Base-by-base conservation (phyloP, 2,329 filamentous ascomycete species). In the Nemania diffusa region DNA sequence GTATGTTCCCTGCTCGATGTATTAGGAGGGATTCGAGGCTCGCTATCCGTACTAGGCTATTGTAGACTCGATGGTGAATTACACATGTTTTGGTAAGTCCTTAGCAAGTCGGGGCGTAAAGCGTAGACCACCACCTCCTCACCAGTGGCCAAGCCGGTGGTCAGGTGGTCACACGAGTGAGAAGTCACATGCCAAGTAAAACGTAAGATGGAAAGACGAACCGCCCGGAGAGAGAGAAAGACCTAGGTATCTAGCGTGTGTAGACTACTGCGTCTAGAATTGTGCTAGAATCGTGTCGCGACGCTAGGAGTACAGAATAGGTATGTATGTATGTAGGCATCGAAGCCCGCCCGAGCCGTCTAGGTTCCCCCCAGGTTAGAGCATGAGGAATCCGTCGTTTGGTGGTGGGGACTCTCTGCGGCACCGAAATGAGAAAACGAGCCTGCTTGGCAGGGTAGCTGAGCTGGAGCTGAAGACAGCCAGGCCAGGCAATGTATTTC, bases 121-220 rank as follows among this genome's bases (percentile, higher is more conserved):
- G 29, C 15, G 24, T 37, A 34, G 44, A 50, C 46, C n/a, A n/a
- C 3, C 26, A 50, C 46, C n/a, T 3, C 3, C 26, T 26, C 17
- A 44, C 27, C 56, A 46, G 24, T 34, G 15, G 26, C 44, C 32
- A 32, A 13, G 22, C 26, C 11, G 24, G 46, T 58, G 27, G 20
- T 60, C 57, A 42, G 57, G 46, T 52, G 48, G 48, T 48, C 34
- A 26, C n/a, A 42, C 34, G 34, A 42, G 48, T n/a, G 9, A 27
- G 29, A 17, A 29, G 57, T 60, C 29, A 60, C 57, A 51, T 60
- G 57, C 57, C 40, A 46, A 57, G 56, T 6, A 29, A 46, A 34
- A 42, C 26, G 55, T n/a, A 24, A 40, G 20, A 20, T 11, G 15
- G 24, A 7, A 15, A 24, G 44, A 48, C 13, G 9, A 24, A 27